Evolutionary conservation across 345 rosid genomes (phyloP), one percentile per base, ranked within the genome.

Genomic region (Mercurialis annua): DNA sequence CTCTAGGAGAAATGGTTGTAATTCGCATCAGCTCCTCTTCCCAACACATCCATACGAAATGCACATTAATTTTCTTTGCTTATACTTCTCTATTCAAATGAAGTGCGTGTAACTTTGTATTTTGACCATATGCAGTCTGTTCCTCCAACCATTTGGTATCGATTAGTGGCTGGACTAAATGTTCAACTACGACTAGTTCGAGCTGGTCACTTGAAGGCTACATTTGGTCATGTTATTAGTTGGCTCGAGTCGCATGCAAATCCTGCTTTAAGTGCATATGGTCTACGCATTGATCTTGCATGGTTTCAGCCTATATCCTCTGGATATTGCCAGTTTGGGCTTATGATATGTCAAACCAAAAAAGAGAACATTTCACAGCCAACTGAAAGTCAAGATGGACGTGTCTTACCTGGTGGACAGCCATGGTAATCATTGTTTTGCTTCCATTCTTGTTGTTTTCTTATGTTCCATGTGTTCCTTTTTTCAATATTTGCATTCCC

Each of bases 191-290:
- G 96, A 62, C 74, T 92, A 65, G 92, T 90, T 71, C 84, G 81
- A 70, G 68, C 52, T 66, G 92, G 97, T 63, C 85, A 78, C 62
- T 65, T 92, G 54, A 88, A 82, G 81, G 75, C 80, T 55, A 86
- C 95, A 55, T 82, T 92, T 59, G 77, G 87, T 43, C 81, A 79
- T 68, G 83, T 90, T 68, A 70, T 85, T 72, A 82, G 78, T 77
- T 92, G 98, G 98, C 84, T 92, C 70, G 92, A 88, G 73, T 88
- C 95, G n/a, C 98, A 90, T 82, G 97, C 89, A 65, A 92, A 92
- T 76, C 97, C 92, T 64, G 82, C 86, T 65, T 81, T 92, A 53
- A 75, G 77, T 65, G 50, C 76, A 68, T 84, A 88, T 75, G 87
- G 90, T 33, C 62, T 88, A 26, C 84, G 68, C 57, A 82, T 85